Conservation (phyloP, 768 basidiomycete species). For the Crassisporium funariophilum region DNA sequence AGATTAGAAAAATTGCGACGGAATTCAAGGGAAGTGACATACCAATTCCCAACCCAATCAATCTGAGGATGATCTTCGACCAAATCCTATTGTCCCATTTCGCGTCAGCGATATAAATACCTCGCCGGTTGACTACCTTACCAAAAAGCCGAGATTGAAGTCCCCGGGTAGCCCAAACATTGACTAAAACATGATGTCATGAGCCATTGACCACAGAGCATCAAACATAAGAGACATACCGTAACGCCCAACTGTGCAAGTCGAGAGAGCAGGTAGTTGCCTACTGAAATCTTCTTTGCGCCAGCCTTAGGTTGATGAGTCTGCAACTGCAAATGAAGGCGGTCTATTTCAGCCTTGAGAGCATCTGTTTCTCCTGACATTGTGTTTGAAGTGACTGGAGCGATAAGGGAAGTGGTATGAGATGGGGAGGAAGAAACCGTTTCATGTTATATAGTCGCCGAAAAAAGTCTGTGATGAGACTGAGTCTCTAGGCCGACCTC, state of each 20-base stretch:
- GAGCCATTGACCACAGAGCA: background rate
- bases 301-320: conserved; percentile 40
- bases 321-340: conserved; percentile 48
- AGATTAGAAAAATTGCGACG: conserved; percentile 29
- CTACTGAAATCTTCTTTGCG: conserved; percentile 49
- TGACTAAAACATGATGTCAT: conserved; percentile 42
- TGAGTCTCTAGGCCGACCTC: no score
- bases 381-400: background rate
- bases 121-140: conserved; percentile 23
- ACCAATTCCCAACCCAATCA: conserved; percentile 90
- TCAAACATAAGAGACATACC: conserved; percentile 35
- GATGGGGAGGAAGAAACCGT: conserved; percentile 2
- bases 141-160: conserved; percentile 74
- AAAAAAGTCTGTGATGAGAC: conserved; percentile 1
- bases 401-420: conserved; percentile 4
- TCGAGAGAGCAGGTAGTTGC: conserved; percentile 62
- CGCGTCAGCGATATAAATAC: background rate
- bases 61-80: conserved; percentile 79
- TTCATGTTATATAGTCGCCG: conserved; percentile 12
- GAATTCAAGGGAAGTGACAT: conserved; percentile 14
- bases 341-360: conserved; percentile 33
- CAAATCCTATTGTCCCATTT: conserved; percentile 54
- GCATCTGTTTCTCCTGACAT: conserved; percentile 21
- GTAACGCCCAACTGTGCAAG: conserved; percentile 66
- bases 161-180: conserved; percentile 90